Evolutionary conservation across 169 alveolate genomes (phyloP), one percentile per base, ranked within the genome.

Genomic region (Cryptosporidium tyzzeri): DNA sequence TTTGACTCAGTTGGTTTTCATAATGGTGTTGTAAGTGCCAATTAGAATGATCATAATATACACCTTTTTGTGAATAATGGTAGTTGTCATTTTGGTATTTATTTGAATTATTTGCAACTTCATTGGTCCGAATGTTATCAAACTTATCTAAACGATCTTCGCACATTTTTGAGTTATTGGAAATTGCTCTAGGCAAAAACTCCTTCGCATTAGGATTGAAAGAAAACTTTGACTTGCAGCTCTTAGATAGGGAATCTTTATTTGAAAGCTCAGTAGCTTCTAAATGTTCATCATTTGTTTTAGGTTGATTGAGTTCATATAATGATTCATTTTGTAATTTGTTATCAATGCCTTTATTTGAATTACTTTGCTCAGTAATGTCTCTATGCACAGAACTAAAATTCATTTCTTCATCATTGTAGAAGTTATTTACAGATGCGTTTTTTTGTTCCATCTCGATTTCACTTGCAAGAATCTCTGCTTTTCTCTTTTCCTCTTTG

Each of bases 191-290:
- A 21, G 89, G 89, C 26, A 44, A 55, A 62, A 80, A 80, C 68
- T 80, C 89, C 35, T 80, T 80, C 45, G 89, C 89, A 65, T 80
- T 80, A 4, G 89, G 89, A 35, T 80, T 80, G 62, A 80, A 80
- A 10, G 89, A 80, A 41, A 80, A 80, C 23, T 48, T 48, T n/a
- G 73, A 21, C 44, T 80, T 80, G 4, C 16, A 33, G 21, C 44
- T 69, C 21, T 58, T 73, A 41, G 23, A 4, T 23, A 14, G n/a
- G 44, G 44, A 50, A 44, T 45, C 44, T 70, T 70, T 33, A 48
- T 12, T 59, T 7, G 67, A 9, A 8, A 21, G 8, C 35, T 31
- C 51, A 55, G 18, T 16, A 9, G 18, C 10, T 9, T 12, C 58
- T 9, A 18, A 35, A 35, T 23, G 9, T 3, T 53, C 55, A 9